These are phyloP conservation scores for Phytophthora ohioensis DNA, from an alignment of 352 stramenopile species.

Conservation along the genomic window DNA sequence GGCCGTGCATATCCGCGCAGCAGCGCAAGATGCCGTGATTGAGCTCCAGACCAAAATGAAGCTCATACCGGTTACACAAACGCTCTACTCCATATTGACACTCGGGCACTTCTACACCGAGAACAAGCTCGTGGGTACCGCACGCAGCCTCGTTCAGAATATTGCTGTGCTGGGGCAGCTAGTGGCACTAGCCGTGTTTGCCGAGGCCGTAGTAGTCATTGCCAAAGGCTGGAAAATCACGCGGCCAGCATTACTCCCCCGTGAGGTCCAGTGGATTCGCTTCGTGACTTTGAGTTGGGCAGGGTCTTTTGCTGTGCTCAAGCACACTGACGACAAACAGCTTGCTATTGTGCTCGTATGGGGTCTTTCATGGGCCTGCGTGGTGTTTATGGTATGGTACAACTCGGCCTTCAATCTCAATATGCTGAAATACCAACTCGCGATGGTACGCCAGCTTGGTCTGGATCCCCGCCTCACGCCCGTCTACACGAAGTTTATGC, in stretches of 20 bases:
- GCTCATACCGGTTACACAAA: slow-evolving; percentile 50
- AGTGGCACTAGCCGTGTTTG: slow-evolving; percentile 53
- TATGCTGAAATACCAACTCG: slow-evolving; percentile 74
- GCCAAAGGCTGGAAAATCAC: slow-evolving; percentile 83
- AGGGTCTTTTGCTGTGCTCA: slow-evolving; percentile 51
- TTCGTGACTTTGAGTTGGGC: slow-evolving; percentile 63
- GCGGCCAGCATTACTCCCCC: slow-evolving; percentile 44
- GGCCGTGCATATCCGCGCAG: slow-evolving; percentile 57
- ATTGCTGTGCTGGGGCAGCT: slow-evolving; percentile 49
- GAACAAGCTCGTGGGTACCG: slow-evolving; percentile 43
- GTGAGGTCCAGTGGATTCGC: slow-evolving; percentile 67
- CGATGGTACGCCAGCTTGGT: slow-evolving; percentile 63
- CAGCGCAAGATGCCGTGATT: slow-evolving; percentile 50
- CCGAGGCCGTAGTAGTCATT: slow-evolving; percentile 62
- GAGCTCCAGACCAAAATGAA: slow-evolving; percentile 69
- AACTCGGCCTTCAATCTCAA: slow-evolving; percentile 77
- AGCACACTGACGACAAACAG: slow-evolving; percentile 53
- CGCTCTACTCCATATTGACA: slow-evolving; percentile 41
- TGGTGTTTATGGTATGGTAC: slow-evolving; percentile 80
- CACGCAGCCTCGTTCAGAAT: slow-evolving; percentile 49
- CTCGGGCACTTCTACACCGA: slow-evolving; percentile 45
- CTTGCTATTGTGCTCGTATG: slow-evolving; percentile 60
- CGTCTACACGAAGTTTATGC: slow-evolving; percentile 71
- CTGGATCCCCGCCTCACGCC: slow-evolving; percentile 58
- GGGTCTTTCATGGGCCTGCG: slow-evolving; percentile 57